Conservation (phyloP, 768 basidiomycete species). For the Russula compacta region DNA sequence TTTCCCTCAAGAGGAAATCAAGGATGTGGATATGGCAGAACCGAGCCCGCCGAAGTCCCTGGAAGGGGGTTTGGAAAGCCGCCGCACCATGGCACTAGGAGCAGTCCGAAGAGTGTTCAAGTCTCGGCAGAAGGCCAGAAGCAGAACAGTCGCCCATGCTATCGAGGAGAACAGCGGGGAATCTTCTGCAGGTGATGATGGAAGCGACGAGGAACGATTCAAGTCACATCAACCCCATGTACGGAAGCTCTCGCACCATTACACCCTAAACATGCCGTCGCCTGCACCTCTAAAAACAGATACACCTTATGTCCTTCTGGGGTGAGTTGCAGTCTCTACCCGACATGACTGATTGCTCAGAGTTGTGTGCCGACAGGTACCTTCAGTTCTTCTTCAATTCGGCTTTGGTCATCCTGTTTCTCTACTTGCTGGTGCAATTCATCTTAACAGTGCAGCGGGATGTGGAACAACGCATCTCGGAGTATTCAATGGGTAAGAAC, state of each 20-base stretch:
- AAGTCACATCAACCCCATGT: constrained; percentile 27
- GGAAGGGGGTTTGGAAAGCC: constrained; percentile 30
- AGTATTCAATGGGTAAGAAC: constrained; percentile 76
- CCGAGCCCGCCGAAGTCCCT: constrained; percentile 48
- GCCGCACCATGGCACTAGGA: constrained; percentile 51
- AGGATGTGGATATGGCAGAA: constrained; percentile 72
- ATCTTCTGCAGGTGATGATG: constrained; percentile 44
- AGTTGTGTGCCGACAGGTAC: constrained; percentile 42
- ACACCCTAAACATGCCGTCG: constrained; percentile 73
- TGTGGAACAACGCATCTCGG: constrained; percentile 77
- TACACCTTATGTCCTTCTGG: constrained; percentile 73
- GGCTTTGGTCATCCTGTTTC: constrained; percentile 68
- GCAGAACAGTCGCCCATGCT: constrained; percentile 21
- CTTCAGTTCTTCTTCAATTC: constrained; percentile 93
- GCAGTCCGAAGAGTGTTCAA: constrained; percentile 59
- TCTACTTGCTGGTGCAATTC: constrained; percentile 81
- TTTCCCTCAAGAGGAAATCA: constrained; percentile 48
- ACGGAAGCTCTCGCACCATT: constrained; percentile 64
- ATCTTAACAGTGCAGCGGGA: constrained; percentile 86
- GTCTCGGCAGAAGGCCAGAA: constrained; percentile 42
- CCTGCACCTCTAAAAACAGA: constrained; percentile 49
- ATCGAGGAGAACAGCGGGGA: constrained; percentile 27
- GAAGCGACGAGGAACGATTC: constrained; percentile 26
- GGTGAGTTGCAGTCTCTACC: constrained; percentile 42
- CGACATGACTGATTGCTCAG: constrained; percentile 11